These are phyloP conservation scores for Hyphodiscus sp. DNA, from an alignment of 2,329 filamentous ascomycete species.

Conservation along the genomic window DNA sequence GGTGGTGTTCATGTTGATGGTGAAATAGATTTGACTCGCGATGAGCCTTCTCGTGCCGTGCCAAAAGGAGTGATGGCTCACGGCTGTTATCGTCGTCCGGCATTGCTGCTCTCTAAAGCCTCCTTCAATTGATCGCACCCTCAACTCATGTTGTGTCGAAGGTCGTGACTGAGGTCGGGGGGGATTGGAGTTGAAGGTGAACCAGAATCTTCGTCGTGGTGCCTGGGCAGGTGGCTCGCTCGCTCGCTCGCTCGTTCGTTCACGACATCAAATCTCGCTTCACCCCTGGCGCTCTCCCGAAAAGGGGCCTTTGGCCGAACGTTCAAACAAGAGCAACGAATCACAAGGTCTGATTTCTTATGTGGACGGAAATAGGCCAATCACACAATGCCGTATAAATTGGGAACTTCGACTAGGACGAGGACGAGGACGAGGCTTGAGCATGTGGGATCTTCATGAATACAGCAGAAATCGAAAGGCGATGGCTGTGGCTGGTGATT, in stretches of 20 bases:
- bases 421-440: not conserved
- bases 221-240: too few relatives aligned
- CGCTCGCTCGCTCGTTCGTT: not conserved
- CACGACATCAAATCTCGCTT: not conserved
- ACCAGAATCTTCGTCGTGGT: not conserved
- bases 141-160: slow-evolving; percentile 10
- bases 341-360: not conserved
- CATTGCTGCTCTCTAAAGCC: slow-evolving; percentile 29
- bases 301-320: too few relatives aligned
- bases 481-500: too few relatives aligned
- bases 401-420: not conserved
- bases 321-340: too few relatives aligned
- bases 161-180: not conserved
- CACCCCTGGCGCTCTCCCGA: not conserved
- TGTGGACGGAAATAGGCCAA: not conserved
- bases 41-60: slow-evolving; percentile 27
- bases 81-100: slow-evolving; percentile 16
- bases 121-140: not conserved
- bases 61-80: slow-evolving; percentile 31
- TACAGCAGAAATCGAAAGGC: not conserved
- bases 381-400: not conserved
- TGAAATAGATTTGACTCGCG: slow-evolving; percentile 22
- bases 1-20: slow-evolving; percentile 20
- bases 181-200: not conserved
- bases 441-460: not conserved